Evolutionary conservation across 2,329 filamentous ascomycete genomes (phyloP).

Genomic region (Helminthosporium solani): DNA sequence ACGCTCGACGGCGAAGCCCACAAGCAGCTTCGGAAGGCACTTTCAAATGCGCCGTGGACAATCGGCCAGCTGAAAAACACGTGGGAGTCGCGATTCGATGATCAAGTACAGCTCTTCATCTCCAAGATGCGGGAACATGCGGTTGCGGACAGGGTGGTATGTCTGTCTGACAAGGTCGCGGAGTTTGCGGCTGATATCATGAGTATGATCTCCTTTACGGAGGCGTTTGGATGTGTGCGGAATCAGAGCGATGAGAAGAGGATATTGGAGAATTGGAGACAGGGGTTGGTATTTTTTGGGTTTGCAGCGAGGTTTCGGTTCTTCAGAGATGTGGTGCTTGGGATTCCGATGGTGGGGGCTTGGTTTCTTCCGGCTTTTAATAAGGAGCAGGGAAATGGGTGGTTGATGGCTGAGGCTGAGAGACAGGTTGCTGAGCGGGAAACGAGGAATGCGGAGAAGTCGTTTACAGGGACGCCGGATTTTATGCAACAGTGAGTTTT

Average conservation of each 20-base stretch:
- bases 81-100: conserved; percentile 44
- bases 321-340: conserved; percentile 38
- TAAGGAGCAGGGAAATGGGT: conserved; percentile 40
- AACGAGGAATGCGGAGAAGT: conserved; percentile 21
- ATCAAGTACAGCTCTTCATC: conserved; percentile 37
- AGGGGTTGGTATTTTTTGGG: conserved; percentile 42
- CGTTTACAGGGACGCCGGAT: conserved; percentile 27
- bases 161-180: conserved; percentile 42
- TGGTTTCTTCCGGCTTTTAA: conserved; percentile 35
- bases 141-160: conserved; percentile 21
- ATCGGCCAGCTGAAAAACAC: conserved; percentile 43
- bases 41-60: conserved; percentile 41
- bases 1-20: conserved; percentile 39
- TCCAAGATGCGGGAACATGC: conserved; percentile 35
- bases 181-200: conserved; percentile 48
- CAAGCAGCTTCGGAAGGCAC: conserved; percentile 38
- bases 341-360: conserved; percentile 20
- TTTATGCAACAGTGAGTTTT: conserved; percentile 36
- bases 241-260: conserved; percentile 43
- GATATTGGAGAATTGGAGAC: conserved; percentile 42
- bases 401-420: conserved; percentile 42
- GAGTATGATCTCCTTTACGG: conserved; percentile 42
- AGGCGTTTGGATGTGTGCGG: conserved; percentile 43
- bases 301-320: conserved; percentile 39
- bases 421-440: conserved; percentile 34